A percentile compares a stretch with the other conserved stretches of the same genome.
Conservation (phyloP, 75 land plant species). For the Adiantum capillusveneris region DNA sequence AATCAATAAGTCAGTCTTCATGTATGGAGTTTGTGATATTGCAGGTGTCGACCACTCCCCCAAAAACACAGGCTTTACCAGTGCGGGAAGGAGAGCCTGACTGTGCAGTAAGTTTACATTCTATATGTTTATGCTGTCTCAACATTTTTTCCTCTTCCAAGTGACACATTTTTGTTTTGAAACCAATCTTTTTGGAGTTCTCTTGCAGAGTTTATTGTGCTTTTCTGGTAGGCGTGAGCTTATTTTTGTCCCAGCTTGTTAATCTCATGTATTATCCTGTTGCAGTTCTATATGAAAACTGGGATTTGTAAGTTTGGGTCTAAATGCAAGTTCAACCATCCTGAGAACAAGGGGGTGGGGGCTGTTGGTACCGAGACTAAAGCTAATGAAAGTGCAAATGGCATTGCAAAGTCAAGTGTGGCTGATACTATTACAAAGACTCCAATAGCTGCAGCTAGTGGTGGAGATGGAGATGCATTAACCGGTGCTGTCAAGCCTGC, state of each 20-base stretch:
- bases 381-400: neutral
- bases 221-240: no score
- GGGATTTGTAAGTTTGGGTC: constrained; percentile 61
- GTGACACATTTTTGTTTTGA: no score
- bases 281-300: constrained; percentile 54
- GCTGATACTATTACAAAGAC: constrained; percentile 4
- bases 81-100: constrained; percentile 83
- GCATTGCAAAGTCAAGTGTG: neutral
- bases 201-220: no score
- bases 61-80: constrained; percentile 43
- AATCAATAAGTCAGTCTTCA: no score
- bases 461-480: constrained; percentile 24
- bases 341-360: constrained; percentile 30
- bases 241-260: no score
- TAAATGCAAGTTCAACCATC: constrained; percentile 80
- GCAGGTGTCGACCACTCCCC: constrained; percentile 39
- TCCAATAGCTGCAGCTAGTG: constrained; percentile 6
- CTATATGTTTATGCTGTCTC: no score
- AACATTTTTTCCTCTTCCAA: no score
- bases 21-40: constrained; percentile 1
- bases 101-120: constrained; percentile 61
- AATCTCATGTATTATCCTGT: no score
- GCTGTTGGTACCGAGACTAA: neutral
- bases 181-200: no score
- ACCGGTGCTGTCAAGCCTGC: constrained; percentile 42